Percentiles rank a stretch among this genome's conserved stretches.
Conservation (phyloP, 2,329 filamentous ascomycete species). For the Botryotinia calthae region DNA sequence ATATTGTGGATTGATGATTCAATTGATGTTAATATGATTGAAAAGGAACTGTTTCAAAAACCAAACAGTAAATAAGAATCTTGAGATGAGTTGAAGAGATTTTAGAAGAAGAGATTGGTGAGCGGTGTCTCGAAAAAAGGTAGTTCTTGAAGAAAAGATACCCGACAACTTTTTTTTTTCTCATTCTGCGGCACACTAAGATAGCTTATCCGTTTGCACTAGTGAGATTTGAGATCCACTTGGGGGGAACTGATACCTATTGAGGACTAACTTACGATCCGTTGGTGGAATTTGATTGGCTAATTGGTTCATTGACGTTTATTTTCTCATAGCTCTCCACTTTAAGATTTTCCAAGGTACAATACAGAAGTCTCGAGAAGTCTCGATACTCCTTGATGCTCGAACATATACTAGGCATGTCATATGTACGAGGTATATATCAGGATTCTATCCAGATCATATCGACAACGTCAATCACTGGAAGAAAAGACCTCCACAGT, state of each 20-base stretch:
- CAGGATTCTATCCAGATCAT: background rate
- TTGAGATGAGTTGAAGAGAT: constrained; percentile 9
- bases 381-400: background rate
- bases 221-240: background rate
- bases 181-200: constrained; percentile 25
- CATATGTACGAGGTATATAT: background rate
- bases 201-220: constrained; percentile 29
- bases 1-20: constrained; percentile 20
- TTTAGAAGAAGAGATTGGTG: constrained; percentile 15
- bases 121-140: constrained; percentile 26
- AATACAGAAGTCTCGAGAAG: background rate
- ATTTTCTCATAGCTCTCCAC: background rate
- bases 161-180: constrained; percentile 34
- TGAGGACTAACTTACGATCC: background rate
- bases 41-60: background rate
- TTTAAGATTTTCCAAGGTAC: background rate
- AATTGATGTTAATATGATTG: constrained; percentile 18
- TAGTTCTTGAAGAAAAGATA: constrained; percentile 23
- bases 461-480: background rate
- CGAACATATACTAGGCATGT: background rate
- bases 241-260: background rate
- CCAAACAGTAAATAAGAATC: constrained; percentile 5
- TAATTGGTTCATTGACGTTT: background rate
- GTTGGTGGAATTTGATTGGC: background rate
- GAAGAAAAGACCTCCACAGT: background rate